Base-by-base conservation (phyloP, 768 basidiomycete genomes). In the Sporobolomyces pararoseus region DNA sequence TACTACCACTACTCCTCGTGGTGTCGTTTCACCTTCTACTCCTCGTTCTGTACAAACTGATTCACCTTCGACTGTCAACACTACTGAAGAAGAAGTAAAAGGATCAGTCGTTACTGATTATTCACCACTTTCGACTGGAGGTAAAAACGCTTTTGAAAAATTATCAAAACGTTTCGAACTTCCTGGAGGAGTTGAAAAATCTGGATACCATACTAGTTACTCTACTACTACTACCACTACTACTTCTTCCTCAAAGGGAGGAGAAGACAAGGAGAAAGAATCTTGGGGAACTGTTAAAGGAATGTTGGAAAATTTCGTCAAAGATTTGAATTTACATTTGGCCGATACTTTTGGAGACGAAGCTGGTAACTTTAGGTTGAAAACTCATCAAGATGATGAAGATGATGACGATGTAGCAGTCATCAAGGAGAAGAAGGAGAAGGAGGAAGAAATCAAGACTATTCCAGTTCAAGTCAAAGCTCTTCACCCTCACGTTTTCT, bases 311-410 rank as follows among this genome's bases (percentile, higher is more conserved):
- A 62, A 46, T 9, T 74, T 74, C 42, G 68, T 70, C 21, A 53
- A 35, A 23, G 68, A 74, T 44, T 35, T 74, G 14, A 74, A 74
- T 63, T 13, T 44, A 10, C 72, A 74, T 63, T 63, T 74, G 32
- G 72, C 68, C 29, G 66, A 64, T 25, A 74, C 69, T 19, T 70
- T 74, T 32, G 72, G 72, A 54, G 72, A 70, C 51, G 57, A 64
- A 19, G 68, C 68, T 19, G 57, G 50, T 2, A 47, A 57, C 14
- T 65, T 74, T 63, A 54, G 52, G 37, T 54, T 44, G 58, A 65
- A 63, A 34, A 42, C 39, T 10, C n/a, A n/a, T n/a, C n/a, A n/a
- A n/a, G n/a, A n/a, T n/a, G n/a, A n/a, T n/a, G n/a, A n/a, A n/a
- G n/a, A n/a, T n/a, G n/a, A n/a, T n/a, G n/a, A n/a, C n/a, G n/a